Conservation (phyloP, 805 yeast genomes). For the Candida insectorum region DNA sequence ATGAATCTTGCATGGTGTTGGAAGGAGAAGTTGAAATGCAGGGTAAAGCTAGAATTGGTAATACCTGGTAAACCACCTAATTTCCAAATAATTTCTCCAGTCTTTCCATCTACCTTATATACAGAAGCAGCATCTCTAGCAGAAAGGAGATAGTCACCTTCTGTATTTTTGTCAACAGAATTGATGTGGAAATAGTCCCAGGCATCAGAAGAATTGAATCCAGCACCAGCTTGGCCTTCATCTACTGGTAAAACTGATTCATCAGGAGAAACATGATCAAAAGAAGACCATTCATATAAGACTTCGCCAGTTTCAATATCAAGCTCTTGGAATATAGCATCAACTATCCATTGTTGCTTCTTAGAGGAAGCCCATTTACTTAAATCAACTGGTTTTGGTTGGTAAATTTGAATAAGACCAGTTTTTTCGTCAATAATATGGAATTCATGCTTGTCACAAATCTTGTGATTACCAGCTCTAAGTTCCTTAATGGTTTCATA, state of each 20-base stretch:
- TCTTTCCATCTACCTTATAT: constrained; percentile 31
- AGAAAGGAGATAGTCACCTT: constrained; percentile 32
- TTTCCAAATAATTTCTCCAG: constrained; percentile 34
- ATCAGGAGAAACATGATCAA: constrained; percentile 30
- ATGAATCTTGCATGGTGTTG: constrained; percentile 36
- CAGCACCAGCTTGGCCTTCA: constrained; percentile 32
- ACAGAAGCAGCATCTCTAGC: constrained; percentile 33
- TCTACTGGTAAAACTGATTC: constrained; percentile 27
- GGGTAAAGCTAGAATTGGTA: constrained; percentile 14
- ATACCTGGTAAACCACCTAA: constrained; percentile 23
- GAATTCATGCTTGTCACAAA: constrained; percentile 35
- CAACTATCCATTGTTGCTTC: constrained; percentile 31
- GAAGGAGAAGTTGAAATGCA: constrained; percentile 24
- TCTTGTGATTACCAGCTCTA: constrained; percentile 31
- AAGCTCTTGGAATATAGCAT: constrained; percentile 33
- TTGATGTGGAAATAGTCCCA: constrained; percentile 41
- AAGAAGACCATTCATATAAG: constrained; percentile 31
- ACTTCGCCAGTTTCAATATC: constrained; percentile 33
- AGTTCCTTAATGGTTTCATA: constrained; percentile 27
- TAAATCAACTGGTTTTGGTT: constrained; percentile 27
- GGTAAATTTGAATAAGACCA: constrained; percentile 29
- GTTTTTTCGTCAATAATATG: constrained; percentile 26
- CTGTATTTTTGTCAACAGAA: constrained; percentile 33
- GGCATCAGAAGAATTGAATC: constrained; percentile 28
- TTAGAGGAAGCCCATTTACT: constrained; percentile 20